These are phyloP conservation scores for Pseudopyricularia javanii DNA, from an alignment of 2,329 filamentous ascomycete species.

Conservation along the genomic window DNA sequence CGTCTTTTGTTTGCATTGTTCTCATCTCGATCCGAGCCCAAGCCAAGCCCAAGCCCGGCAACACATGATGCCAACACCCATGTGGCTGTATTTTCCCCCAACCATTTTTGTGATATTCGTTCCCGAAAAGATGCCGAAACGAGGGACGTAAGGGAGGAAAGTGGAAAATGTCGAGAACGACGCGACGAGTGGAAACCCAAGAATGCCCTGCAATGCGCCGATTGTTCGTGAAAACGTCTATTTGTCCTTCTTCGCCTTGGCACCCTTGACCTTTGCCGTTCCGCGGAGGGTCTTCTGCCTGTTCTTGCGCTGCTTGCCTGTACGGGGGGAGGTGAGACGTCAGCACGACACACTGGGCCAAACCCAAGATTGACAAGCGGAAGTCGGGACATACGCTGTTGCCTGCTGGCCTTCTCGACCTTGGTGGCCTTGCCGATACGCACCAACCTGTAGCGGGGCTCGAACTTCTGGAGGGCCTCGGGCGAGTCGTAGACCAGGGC, in stretches of 20 bases:
- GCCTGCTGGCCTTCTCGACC: constrained; percentile 94
- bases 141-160: not conserved
- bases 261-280: constrained; percentile 96
- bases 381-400: constrained; percentile 71
- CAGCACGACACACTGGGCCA: not conserved
- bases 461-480: constrained; percentile 99
- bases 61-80: not conserved
- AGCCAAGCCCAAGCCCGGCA: constrained; percentile 1
- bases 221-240: constrained; percentile 35
- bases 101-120: constrained; percentile 1
- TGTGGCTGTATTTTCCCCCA: not conserved
- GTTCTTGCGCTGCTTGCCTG: constrained; percentile 99
- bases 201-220: constrained; percentile 5
- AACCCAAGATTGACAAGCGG: not conserved
- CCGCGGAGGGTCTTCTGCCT: constrained; percentile 96
- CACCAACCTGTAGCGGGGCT: constrained; percentile 95
- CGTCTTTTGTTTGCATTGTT: not conserved
- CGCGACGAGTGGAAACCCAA: constrained; percentile 14
- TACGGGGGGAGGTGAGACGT: constrained; percentile 10
- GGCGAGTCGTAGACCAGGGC: constrained; percentile 96
- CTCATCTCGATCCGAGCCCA: constrained; percentile 1
- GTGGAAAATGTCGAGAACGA: not conserved
- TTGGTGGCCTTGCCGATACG: constrained; percentile 85
- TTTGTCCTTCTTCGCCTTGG: constrained; percentile 88
- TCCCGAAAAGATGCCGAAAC: constrained; percentile 5